Conservation (phyloP, 805 yeast species). For the Saccharomycopsis oosterbeekiorum region DNA sequence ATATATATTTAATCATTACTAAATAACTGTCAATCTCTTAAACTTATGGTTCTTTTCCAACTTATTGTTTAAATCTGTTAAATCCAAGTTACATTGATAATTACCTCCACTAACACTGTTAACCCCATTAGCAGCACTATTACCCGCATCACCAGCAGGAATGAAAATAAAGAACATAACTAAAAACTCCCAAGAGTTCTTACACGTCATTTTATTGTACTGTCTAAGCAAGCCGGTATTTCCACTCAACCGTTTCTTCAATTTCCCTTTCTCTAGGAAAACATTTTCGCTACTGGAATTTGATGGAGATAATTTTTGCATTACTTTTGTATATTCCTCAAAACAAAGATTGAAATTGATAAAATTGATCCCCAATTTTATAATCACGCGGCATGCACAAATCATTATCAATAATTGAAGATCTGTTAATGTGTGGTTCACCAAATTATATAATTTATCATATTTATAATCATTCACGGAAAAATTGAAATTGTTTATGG, state of each 20-base stretch:
- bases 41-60: background rate
- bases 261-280: background rate
- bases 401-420: slow-evolving; percentile 63
- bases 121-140: background rate
- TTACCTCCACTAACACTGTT: background rate
- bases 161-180: background rate
- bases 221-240: background rate
- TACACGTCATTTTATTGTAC: background rate
- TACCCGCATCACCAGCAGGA: background rate
- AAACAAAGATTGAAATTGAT: slow-evolving; percentile 70
- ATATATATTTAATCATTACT: background rate
- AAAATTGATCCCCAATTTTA: slow-evolving; percentile 45
- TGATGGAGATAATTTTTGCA: background rate
- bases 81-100: background rate
- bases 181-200: background rate
- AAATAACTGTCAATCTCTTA: background rate
- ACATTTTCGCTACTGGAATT: background rate
- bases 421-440: slow-evolving; percentile 42
- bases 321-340: slow-evolving; percentile 56
- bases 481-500: slow-evolving; percentile 21
- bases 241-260: background rate
- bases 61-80: background rate
- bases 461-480: slow-evolving; percentile 20
- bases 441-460: slow-evolving; percentile 10
- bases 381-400: slow-evolving; percentile 62